Evolutionary conservation across 2,329 filamentous ascomycete species (phyloP).

Genomic region (Drechmeria coniospora): DNA sequence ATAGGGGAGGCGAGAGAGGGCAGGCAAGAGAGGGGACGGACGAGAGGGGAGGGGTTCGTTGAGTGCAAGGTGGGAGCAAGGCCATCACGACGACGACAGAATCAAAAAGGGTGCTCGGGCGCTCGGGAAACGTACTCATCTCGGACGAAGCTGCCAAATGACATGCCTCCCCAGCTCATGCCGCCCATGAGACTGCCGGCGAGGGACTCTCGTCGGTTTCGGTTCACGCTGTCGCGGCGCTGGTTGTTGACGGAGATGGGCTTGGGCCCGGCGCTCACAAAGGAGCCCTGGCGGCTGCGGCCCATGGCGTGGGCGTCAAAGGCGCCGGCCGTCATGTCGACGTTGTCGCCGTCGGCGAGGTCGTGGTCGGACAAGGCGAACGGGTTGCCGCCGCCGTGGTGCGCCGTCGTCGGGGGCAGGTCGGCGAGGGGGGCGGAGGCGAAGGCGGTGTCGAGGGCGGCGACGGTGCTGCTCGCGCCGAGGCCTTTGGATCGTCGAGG

Average conservation of each 20-base stretch:
- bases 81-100: not conserved
- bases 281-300: constrained; percentile 47
- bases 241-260: constrained; percentile 52
- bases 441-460: constrained; percentile 9
- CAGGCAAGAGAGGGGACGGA: no score
- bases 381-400: constrained; percentile 9
- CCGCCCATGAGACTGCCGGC: constrained; percentile 57
- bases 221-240: constrained; percentile 42
- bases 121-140: constrained; percentile 97
- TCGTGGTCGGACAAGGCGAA: constrained; percentile 12
- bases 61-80: no score
- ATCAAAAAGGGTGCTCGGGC: no score
- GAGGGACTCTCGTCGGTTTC: constrained; percentile 44
- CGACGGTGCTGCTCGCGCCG: constrained; percentile 4
- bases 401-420: no score
- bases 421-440: constrained; percentile 22
- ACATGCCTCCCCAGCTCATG: constrained; percentile 95
- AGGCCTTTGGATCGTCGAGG: constrained; percentile 4
- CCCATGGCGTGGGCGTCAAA: constrained; percentile 41
- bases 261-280: constrained; percentile 49
- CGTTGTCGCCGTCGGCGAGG: constrained; percentile 14
- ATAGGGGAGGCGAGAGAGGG: no score
- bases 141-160: constrained; percentile 89
- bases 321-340: constrained; percentile 43
- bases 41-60: no score